Conservation (phyloP, 2,329 filamentous ascomycete species). For the Botrytis pseudocinerea region DNA sequence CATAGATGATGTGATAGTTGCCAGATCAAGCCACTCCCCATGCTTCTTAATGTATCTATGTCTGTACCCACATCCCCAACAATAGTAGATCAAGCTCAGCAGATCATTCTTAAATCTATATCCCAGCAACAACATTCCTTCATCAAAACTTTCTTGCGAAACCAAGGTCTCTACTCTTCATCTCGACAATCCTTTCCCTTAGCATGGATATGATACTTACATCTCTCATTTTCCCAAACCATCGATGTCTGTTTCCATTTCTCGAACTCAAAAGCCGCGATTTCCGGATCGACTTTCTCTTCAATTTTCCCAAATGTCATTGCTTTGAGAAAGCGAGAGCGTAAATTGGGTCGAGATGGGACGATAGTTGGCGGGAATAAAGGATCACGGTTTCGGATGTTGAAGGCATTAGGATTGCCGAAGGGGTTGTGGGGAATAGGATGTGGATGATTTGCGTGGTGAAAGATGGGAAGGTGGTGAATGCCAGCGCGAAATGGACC, state of each 20-base stretch:
- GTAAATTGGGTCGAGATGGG: neutral
- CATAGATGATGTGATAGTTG: neutral
- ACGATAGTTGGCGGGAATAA: neutral
- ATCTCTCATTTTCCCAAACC: neutral
- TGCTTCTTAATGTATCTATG: fast-evolving
- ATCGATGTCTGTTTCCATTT: neutral
- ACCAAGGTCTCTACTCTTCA: neutral
- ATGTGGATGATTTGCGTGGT: neutral
- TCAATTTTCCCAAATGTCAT: neutral
- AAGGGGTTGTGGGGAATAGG: neutral
- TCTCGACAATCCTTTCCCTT: neutral
- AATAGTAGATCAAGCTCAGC: fast-evolving
- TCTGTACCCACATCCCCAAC: neutral
- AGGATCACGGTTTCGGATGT: neutral
- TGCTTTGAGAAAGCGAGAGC: neutral
- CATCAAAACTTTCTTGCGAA: neutral
- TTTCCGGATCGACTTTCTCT: neutral
- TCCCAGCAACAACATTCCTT: fast-evolving
- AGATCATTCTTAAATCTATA: neutral
- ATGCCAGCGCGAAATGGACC: neutral
- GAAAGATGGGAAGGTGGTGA: neutral
- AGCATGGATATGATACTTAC: neutral
- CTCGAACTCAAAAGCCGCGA: neutral
- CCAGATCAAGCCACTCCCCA: neutral
- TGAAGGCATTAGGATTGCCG: neutral